Evolutionary conservation across 2,329 filamentous ascomycete genomes (phyloP), one percentile per base, ranked within the genome.

Genomic region (Cladobotryum mycophilum): DNA sequence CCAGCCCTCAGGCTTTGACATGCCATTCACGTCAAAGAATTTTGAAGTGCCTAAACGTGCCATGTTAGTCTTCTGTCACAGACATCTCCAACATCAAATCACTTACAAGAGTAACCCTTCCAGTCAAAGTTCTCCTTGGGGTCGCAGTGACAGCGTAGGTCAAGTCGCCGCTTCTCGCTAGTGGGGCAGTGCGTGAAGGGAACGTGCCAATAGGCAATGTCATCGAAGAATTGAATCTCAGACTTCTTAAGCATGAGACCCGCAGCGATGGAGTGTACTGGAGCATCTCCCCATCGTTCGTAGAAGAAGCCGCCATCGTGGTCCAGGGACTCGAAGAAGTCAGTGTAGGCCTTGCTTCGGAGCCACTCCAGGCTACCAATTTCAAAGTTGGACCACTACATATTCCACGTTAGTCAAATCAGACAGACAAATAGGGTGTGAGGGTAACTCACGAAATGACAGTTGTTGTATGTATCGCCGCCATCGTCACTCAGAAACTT

Each of bases 61-160:
- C 58, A 50, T 46, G 45, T 63, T 55, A 17, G 15, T 17, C 18
- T 54, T 9, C 5, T 35, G 5, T 30, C 25, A 30, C 25, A 8
- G 6, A 30, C 25, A 30, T 30, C 25, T 30, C 25, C 25, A 30
- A 30, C 9, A 30, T 11, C 9, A 30, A 30, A 20, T 35, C 11
- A 22, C 88, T 76, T 81, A 95, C 91, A 97, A 67, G 89, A 96
- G 69, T 96, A 97, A 47, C 88, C 88, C 71, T 96, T 96, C 95
- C 95, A 99, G 72, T 99, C 93, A 76, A 99, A 99, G 76, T 99
- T 99, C 53, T 97, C 88, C 64, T 86, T 85, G 7, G 93, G 92
- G 65, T 99, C 90, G 74, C 93, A 99, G 70, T 91, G 86, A 70
- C 93, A 99, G 67, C 88, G 91, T 59, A 92, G 82, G 58, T 96